Base-by-base conservation (phyloP, 2,329 filamentous ascomycete genomes). In the Diplodia corticola region DNA sequence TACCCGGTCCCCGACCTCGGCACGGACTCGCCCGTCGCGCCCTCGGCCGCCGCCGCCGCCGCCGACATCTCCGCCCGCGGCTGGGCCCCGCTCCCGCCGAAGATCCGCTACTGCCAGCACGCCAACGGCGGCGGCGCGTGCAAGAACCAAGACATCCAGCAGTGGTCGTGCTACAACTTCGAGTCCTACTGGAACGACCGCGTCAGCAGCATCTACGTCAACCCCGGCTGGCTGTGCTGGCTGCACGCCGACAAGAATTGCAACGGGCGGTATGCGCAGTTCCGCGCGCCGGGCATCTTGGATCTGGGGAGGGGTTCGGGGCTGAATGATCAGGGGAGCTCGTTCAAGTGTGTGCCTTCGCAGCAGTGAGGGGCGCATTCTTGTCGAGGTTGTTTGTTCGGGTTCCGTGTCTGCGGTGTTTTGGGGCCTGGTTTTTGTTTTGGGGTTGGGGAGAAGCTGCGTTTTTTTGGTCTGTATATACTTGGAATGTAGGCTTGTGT, bases 91-190 rank as follows among this genome's bases (percentile, higher is more conserved):
- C 5, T n/a, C 28, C 10, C n/a, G 1, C 20, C 15, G 15, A 28
- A 30, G 17, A 22, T 40, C n/a, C 53, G 33, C n/a, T 57, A 57
- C 53, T 57, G 53, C 53, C 30, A 40, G 53, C 53, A 57, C 53
- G 53, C 20, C 20, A 57, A 44, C 53, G 53, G 33, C 10, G 5
- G 4, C 10, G 53, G 53, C 9, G 33, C 10, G 9, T 57, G 53
- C 33, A 7, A 10, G 33, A 57, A 57, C 53, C 20, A 40, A 10
- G 53, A 57, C 20, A 17, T 57, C n/a, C 1, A 5, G 4, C 33
- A 15, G 10, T 4, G 6, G 9, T 4, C 6, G 53, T 57, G 53
- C 53, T 26, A 40, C 33, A 33, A 33, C n/a, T 40, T 57, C 33
- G 9, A 13, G 1, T 0, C 10, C 4, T 15, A 1, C n/a, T 57